Evolutionary conservation across 768 basidiomycete genomes (phyloP).

Genomic region (Lentinula edodes): DNA sequence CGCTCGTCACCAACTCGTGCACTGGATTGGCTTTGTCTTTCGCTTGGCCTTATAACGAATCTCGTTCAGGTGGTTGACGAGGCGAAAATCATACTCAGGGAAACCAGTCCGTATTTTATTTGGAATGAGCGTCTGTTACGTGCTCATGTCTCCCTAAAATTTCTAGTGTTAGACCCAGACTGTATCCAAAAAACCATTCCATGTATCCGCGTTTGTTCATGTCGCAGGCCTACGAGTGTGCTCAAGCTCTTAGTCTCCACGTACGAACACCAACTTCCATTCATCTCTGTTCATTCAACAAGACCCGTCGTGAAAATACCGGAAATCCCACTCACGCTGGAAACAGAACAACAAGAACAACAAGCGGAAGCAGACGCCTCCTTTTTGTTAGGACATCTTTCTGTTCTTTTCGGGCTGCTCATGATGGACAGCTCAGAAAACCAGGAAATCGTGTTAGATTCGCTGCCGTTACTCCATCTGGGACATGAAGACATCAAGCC

Average conservation of each 20-base stretch:
- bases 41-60: constrained; percentile 72
- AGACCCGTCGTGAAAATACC: background rate
- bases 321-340: constrained; percentile 11
- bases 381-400: constrained; percentile 68
- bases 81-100: constrained; percentile 40
- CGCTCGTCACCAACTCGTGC: constrained; percentile 24
- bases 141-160: background rate
- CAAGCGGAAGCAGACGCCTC: constrained; percentile 31
- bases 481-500: constrained; percentile 4
- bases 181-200: background rate
- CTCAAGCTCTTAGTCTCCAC: background rate
- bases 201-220: background rate
- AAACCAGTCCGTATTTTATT: constrained; percentile 38
- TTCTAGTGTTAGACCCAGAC: constrained; percentile 7
- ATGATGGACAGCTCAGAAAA: constrained; percentile 35
- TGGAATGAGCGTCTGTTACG: background rate
- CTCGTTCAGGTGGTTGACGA: constrained; percentile 53
- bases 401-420: constrained; percentile 63
- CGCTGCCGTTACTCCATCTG: constrained; percentile 16
- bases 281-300: background rate
- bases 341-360: constrained; percentile 8
- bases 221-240: constrained; percentile 2
- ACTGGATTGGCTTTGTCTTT: constrained; percentile 71
- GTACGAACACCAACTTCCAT: constrained; percentile 4
- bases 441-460: constrained; percentile 26